A percentile compares a stretch with the other conserved stretches of the same genome.
Evolutionary conservation across 1,284 basidiomycete species (phyloP).

Genomic region (Tetrapyrgos nigripes): DNA sequence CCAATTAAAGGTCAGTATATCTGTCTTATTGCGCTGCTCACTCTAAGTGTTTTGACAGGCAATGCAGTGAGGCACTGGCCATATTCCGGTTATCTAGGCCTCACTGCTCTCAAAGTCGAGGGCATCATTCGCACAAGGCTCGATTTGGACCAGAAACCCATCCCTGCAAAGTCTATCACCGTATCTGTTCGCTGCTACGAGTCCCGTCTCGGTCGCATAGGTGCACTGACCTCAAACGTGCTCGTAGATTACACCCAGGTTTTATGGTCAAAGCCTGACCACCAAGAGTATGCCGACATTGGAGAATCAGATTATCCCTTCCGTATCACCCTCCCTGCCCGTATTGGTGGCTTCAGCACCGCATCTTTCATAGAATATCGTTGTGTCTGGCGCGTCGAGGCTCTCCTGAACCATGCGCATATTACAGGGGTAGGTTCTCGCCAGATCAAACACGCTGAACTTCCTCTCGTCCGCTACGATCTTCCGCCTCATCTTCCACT

Average conservation of each 20-base stretch:
- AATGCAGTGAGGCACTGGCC: slow-evolving; percentile 80
- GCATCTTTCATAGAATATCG: slow-evolving; percentile 79
- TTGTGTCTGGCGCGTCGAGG: slow-evolving; percentile 83
- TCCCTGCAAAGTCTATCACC: slow-evolving; percentile 67
- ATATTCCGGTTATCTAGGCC: slow-evolving; percentile 76
- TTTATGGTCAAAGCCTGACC: slow-evolving; percentile 72
- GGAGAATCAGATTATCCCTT: slow-evolving; percentile 74
- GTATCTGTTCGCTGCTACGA: slow-evolving; percentile 83
- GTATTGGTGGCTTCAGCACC: slow-evolving; percentile 70
- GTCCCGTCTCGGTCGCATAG: slow-evolving; percentile 65
- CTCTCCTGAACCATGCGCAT: slow-evolving; percentile 70
- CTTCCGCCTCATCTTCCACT: slow-evolving; percentile 43
- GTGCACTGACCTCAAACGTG: slow-evolving; percentile 60
- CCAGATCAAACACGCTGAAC: slow-evolving; percentile 69
- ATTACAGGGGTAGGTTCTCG: slow-evolving; percentile 70
- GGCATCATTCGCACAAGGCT: slow-evolving; percentile 77
- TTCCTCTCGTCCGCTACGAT: slow-evolving; percentile 72
- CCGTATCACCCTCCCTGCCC: slow-evolving; percentile 68
- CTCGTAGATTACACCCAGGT: slow-evolving; percentile 69
- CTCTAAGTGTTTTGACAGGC: neutral
- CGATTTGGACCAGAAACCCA: slow-evolving; percentile 71
- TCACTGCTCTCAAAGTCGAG: slow-evolving; percentile 79
- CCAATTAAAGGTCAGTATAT: slow-evolving; percentile 20
- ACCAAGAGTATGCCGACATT: slow-evolving; percentile 60
- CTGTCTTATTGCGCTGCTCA: slow-evolving; percentile 21